Percentiles rank a stretch among this genome's conserved stretches.
These are phyloP conservation scores for Giardia duodenalis DNA, from an alignment of 208 protist genomes.

Conservation along the genomic window DNA sequence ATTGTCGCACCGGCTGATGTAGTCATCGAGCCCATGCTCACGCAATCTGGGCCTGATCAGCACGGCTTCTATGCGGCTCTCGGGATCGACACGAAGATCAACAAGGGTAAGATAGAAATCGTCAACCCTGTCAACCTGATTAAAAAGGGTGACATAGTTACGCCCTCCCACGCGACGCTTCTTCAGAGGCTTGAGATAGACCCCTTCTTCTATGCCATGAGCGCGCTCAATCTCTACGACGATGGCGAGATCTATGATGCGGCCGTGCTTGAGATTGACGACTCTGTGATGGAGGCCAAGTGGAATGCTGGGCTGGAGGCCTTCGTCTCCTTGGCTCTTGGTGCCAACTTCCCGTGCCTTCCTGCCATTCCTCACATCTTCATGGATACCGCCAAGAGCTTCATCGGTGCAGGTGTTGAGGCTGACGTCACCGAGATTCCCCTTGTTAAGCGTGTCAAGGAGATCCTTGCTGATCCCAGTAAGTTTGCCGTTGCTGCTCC, in stretches of 20 bases:
- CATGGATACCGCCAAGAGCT: constrained; percentile 81
- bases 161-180: constrained; percentile 80
- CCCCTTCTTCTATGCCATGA: constrained; percentile 90
- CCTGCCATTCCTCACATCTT: constrained; percentile 79
- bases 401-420: constrained; percentile 74
- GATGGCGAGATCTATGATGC: constrained; percentile 71
- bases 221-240: constrained; percentile 75
- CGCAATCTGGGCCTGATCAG: constrained; percentile 85
- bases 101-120: constrained; percentile 93
- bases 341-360: constrained; percentile 69
- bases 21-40: constrained; percentile 74
- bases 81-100: constrained; percentile 94
- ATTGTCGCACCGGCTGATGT: constrained; percentile 82
- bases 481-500: constrained; percentile 54
- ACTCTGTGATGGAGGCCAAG: constrained; percentile 64
- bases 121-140: constrained; percentile 78
- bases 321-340: constrained; percentile 77
- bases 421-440: constrained; percentile 65
- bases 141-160: constrained; percentile 70
- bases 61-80: constrained; percentile 96
- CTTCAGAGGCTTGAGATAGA: constrained; percentile 90
- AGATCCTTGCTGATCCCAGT: constrained; percentile 59
- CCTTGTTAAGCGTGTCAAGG: constrained; percentile 61
- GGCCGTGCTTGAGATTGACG: constrained; percentile 75
- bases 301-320: constrained; percentile 67